Conservation (phyloP, 164 flowering plant species). For the Malania oleifera region DNA sequence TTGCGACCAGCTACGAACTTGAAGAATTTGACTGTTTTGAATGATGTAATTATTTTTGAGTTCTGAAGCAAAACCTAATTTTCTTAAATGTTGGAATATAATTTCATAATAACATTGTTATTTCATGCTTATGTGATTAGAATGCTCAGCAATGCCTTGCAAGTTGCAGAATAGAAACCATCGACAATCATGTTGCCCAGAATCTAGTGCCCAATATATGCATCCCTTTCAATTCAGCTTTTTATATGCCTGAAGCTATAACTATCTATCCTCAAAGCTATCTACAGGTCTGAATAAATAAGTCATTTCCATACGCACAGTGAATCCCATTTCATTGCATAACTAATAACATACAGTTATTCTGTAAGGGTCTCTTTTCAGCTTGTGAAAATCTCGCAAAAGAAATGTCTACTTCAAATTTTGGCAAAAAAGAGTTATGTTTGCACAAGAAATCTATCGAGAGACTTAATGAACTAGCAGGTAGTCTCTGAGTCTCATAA, state of each 20-base stretch:
- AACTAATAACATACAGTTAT: slow-evolving; percentile 1
- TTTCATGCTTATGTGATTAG: slow-evolving; percentile 34
- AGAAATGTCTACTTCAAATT: slow-evolving; percentile 28
- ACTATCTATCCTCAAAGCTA: slow-evolving; percentile 72
- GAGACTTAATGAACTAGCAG: slow-evolving; percentile 54
- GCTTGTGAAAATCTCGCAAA: slow-evolving; percentile 63
- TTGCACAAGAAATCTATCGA: slow-evolving; percentile 49
- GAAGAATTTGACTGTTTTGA: slow-evolving; percentile 57
- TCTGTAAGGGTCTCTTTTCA: slow-evolving; percentile 62
- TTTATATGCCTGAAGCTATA: slow-evolving; percentile 90
- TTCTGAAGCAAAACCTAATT: neutral
- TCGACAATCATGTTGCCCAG: slow-evolving; percentile 48
- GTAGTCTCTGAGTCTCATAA: slow-evolving; percentile 22
- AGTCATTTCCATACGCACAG: neutral
- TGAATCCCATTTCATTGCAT: neutral
- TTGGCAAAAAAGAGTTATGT: slow-evolving; percentile 34
- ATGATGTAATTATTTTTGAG: slow-evolving; percentile 37
- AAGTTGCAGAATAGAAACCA: slow-evolving; percentile 65
- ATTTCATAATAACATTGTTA: slow-evolving; percentile 1
- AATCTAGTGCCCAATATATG: slow-evolving; percentile 55
- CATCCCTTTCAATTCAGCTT: slow-evolving; percentile 65
- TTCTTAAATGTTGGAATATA: slow-evolving; percentile 2
- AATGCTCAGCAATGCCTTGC: slow-evolving; percentile 71
- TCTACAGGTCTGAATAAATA: slow-evolving; percentile 52
- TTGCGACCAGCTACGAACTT: slow-evolving; percentile 65